A percentile compares a stretch with the other conserved stretches of the same genome.
Conservation (phyloP, 208 protist species). For the Acanthamoeba triangularis region DNA sequence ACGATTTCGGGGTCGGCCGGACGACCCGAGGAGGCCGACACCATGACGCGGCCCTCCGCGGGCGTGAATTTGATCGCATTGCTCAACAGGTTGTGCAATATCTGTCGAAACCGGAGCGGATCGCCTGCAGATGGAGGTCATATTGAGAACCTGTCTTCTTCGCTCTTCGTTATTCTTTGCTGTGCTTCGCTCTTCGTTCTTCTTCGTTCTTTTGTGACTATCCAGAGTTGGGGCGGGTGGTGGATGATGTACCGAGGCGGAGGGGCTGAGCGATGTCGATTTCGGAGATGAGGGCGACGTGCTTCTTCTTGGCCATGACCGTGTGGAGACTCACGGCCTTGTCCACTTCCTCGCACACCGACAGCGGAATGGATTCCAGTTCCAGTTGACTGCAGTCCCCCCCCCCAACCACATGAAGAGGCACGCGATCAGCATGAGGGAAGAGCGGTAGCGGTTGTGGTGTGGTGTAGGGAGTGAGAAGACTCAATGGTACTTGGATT, state of each 20-base stretch:
- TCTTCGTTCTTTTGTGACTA: background rate
- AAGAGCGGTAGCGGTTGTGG: background rate
- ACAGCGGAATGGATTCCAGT: conserved; percentile 2
- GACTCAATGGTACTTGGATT: background rate
- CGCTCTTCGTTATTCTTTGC: no score
- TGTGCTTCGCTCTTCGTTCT: background rate
- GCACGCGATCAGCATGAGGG: background rate
- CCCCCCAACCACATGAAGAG: background rate
- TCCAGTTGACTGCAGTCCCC: background rate
- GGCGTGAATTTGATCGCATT: conserved; percentile 48
- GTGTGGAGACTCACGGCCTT: conserved; percentile 7
- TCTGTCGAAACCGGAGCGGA: conserved; percentile 36
- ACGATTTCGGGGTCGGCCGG: background rate
- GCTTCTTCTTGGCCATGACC: conserved; percentile 1
- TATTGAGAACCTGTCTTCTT: no score
- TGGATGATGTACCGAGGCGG: background rate
- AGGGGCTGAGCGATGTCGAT: background rate
- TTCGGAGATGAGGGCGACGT: background rate
- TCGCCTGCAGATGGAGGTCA: background rate
- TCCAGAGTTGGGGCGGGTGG: no score
- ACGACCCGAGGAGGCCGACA: background rate
- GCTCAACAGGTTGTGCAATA: conserved; percentile 39
- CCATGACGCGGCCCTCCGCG: background rate
- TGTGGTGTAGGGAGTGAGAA: no score
- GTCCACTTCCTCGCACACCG: background rate